Evolutionary conservation across 2,329 filamentous ascomycete genomes (phyloP), one percentile per base, ranked within the genome.

Genomic region (Colletotrichum sublineola): DNA sequence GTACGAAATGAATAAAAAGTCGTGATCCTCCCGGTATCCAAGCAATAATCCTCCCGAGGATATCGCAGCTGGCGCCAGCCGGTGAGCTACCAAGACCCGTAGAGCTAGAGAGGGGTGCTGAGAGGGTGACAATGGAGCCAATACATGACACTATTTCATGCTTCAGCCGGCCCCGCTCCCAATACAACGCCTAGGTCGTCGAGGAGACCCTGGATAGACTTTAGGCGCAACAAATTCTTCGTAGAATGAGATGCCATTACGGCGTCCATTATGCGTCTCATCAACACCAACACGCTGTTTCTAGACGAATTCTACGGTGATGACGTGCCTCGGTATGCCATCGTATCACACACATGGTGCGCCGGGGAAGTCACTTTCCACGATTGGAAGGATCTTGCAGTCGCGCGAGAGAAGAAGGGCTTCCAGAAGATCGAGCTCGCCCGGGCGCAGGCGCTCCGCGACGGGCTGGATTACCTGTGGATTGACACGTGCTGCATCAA

Each of bases 291-390:
- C 14, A 77, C 73, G 5, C 63, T 73, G 14, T 55, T 68, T 1
- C 70, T 81, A 11, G 71, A 77, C 48, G 73, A 71, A 24, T 79
- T 79, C 53, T 68, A 75, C 6, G 74, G 75, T 40, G 71, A 75
- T n/a, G 15, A 63, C 29, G n/a, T 73, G 15, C 76, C 77, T 3
- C 64, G 68, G 12, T 78, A 77, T 18, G 76, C 77, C 31, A 77
- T 77, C 24, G 74, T 77, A n/a, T 78, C 77, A 0, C 77, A 78
- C 61, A 77, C 75, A 1, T 78, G 76, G 76, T 73, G 69, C 20
- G 36, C 61, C 11, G 73, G 67, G 8, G 75, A 77, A 53, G 75
- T 77, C n/a, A 57, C 70, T 1, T 68, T 74, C 20, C 67, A 75
- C 38, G 74, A 75, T 24, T 75, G 76, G 73, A 44, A 58, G 9